phyloP scores from a whole-genome alignment of 768 basidiomycete species.

The Lanmaoa pseudosensibilis region DNA sequence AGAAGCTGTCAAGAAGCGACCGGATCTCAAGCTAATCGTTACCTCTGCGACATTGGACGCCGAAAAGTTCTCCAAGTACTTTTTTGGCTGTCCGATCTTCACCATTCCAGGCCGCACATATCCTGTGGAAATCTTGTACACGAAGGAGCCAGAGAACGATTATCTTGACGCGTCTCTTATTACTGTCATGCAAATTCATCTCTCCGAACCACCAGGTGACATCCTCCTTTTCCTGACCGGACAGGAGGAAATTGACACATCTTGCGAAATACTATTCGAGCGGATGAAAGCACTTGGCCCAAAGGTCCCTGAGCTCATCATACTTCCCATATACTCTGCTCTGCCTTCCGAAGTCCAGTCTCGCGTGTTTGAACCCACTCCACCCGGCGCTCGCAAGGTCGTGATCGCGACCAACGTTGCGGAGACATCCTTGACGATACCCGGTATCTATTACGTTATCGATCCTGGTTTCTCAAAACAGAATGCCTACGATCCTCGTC shows the following conservation, averaged over 20 bases:
- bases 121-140: conserved; percentile 97
- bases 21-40: conserved; percentile 96
- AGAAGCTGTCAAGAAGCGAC: conserved; percentile 94
- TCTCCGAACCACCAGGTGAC: conserved; percentile 97
- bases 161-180: conserved; percentile 98
- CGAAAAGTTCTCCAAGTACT: conserved; percentile 99
- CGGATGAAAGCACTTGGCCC: conserved; percentile 98
- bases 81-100: conserved; percentile 98
- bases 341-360: conserved; percentile 98
- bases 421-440: conserved; percentile 97
- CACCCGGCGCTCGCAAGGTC: conserved; percentile 97
- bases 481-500: conserved; percentile 94
- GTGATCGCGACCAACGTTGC: conserved; percentile 99
- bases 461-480: conserved; percentile 99
- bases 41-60: conserved; percentile 99
- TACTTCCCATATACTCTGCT: conserved; percentile 97
- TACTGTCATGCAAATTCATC: conserved; percentile 98
- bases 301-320: conserved; percentile 97
- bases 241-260: conserved; percentile 97
- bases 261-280: conserved; percentile 95
- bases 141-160: conserved; percentile 96
- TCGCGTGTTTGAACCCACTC: conserved; percentile 95
- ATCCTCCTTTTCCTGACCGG: conserved; percentile 96
- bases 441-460: conserved; percentile 98
- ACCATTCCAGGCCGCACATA: conserved; percentile 99